Evolutionary conservation across 176 grass and related monocot genomes (phyloP).

Genomic region (Melocanna baccifera): DNA sequence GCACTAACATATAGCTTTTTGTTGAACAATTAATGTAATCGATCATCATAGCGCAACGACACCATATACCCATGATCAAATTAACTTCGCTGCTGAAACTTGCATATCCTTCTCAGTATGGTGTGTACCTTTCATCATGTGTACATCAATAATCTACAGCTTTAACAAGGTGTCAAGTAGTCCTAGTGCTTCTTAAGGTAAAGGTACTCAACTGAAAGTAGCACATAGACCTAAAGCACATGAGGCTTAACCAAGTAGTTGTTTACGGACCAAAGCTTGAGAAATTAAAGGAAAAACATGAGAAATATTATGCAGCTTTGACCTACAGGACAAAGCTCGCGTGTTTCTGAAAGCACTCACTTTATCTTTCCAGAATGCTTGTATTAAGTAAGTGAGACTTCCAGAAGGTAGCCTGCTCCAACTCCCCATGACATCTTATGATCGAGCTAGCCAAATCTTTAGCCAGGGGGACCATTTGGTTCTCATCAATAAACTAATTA

Average conservation of each 20-base stretch:
- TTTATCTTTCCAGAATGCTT: conserved; percentile 22
- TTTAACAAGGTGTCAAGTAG: neutral
- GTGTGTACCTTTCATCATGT: neutral
- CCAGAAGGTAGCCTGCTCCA: conserved; percentile 17
- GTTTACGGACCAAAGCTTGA: neutral
- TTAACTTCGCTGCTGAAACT: neutral
- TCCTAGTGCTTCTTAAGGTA: neutral
- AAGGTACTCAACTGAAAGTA: neutral
- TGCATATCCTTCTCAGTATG: neutral
- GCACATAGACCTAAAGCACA: neutral
- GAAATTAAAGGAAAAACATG: neutral
- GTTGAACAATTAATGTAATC: neutral
- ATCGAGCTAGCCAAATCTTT: conserved; percentile 12
- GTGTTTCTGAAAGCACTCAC: too few species aligned
- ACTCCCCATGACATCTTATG: conserved; percentile 29
- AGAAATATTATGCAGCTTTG: neutral
- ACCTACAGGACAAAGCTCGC: neutral
- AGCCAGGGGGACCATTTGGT: conserved; percentile 1
- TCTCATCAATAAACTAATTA: conserved; percentile 8
- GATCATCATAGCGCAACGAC: neutral
- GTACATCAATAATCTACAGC: neutral
- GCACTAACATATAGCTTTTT: neutral
- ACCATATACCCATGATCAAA: neutral
- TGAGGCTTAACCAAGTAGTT: neutral
- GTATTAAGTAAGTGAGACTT: conserved; percentile 1